Conservation (phyloP, 257 asterid species). For the Thymus mandschuricus region DNA sequence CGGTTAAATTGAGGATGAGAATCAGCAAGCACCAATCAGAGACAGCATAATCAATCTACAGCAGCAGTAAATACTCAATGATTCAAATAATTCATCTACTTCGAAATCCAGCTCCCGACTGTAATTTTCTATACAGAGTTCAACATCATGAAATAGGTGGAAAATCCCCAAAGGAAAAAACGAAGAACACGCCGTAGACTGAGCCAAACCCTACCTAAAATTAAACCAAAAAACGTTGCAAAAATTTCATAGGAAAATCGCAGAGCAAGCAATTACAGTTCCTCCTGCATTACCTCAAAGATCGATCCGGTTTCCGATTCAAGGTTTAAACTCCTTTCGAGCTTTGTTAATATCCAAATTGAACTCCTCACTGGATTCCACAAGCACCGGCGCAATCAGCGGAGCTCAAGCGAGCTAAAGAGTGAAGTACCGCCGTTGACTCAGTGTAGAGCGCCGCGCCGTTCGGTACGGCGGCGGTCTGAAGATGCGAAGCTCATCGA, state of each 20-base stretch:
- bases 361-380: neutral
- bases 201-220: no score
- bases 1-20: no score
- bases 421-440: no score
- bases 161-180: neutral
- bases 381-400: no score
- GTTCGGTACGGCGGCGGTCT: no score
- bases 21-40: no score
- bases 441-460: no score
- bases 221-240: neutral
- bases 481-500: no score
- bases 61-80: neutral
- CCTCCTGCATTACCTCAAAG: neutral
- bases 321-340: neutral
- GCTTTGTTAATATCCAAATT: neutral
- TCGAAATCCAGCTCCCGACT: neutral
- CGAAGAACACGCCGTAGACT: neutral
- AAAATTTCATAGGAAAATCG: no score
- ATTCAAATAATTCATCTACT: neutral
- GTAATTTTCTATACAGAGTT: neutral
- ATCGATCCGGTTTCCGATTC: neutral
- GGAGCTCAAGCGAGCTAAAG: neutral
- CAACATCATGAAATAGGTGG: neutral
- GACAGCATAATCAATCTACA: neutral
- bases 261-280: neutral